phyloP scores from a whole-genome alignment of 345 rosid genomes.

The Ceriops decandra region DNA sequence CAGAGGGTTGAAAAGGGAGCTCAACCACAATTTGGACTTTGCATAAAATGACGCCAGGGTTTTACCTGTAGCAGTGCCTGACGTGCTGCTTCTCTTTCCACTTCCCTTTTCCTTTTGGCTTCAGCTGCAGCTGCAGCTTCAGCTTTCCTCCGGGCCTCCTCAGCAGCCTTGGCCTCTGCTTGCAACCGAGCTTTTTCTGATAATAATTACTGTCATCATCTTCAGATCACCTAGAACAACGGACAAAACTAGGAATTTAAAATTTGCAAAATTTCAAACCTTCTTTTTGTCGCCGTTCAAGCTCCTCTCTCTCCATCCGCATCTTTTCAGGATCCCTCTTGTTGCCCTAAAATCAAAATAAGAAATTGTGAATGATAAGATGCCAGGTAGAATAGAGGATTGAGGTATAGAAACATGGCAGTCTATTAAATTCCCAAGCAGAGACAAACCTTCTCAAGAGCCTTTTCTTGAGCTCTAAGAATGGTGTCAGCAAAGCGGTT shows the following conservation, averaged over 20 bases:
- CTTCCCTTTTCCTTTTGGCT: conserved; percentile 67
- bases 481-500: conserved; percentile 89
- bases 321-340: conserved; percentile 76
- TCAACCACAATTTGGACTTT: not conserved
- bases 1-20: not conserved
- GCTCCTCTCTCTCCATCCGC: conserved; percentile 67
- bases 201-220: conserved; percentile 8
- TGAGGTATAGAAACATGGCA: not conserved
- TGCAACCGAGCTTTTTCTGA: conserved; percentile 74
- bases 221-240: conserved; percentile 4
- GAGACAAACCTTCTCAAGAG: conserved; percentile 67
- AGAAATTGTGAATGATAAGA: conserved; percentile 3
- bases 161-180: conserved; percentile 87
- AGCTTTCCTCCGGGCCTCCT: conserved; percentile 65
- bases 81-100: conserved; percentile 89
- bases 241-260: conserved; percentile 1
- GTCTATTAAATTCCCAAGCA: not conserved
- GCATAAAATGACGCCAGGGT: not conserved
- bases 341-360: conserved; percentile 51
- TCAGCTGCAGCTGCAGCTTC: conserved; percentile 79
- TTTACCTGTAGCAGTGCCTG: conserved; percentile 73
- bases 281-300: conserved; percentile 72
- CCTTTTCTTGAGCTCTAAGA: conserved; percentile 80
- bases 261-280: conserved; percentile 33
- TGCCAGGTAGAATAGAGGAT: not conserved